Percentiles rank a stretch among this genome's conserved stretches.
phyloP scores from a whole-genome alignment of 2,329 filamentous ascomycete species.

The Shiraia sp. region DNA sequence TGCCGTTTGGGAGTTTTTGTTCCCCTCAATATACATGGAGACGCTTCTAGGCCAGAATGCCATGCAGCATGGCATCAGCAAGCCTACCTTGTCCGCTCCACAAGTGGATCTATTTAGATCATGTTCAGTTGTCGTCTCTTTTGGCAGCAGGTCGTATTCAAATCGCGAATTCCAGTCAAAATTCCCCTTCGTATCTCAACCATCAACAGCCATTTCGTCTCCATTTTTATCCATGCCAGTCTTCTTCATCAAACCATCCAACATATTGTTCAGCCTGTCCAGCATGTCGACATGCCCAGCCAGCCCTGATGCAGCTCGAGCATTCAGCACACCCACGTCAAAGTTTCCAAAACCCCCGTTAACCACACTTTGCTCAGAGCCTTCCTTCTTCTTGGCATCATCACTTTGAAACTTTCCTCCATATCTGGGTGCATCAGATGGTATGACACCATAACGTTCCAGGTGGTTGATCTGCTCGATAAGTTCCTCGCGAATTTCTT shows the following conservation, averaged over 20 bases:
- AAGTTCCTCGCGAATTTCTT: conserved; percentile 44
- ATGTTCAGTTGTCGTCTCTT: not conserved
- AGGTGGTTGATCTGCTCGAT: conserved; percentile 37
- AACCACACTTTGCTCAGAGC: conserved; percentile 36
- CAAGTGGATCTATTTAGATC: too few species aligned
- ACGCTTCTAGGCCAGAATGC: too few species aligned
- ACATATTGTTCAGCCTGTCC: conserved; percentile 61
- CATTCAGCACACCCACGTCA: conserved; percentile 89
- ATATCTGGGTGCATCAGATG: conserved; percentile 27
- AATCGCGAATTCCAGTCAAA: not conserved
- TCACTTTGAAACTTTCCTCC: conserved; percentile 8
- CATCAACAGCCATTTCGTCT: conserved; percentile 25
- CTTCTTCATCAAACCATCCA: conserved; percentile 46
- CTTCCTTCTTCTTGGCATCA: conserved; percentile 12
- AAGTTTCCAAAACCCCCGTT: conserved; percentile 60
- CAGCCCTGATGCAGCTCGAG: conserved; percentile 75
- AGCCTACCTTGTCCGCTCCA: too few species aligned
- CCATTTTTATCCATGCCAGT: conserved; percentile 11
- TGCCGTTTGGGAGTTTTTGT: too few species aligned
- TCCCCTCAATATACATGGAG: too few species aligned
- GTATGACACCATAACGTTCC: conserved; percentile 37
- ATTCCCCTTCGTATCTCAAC: conserved; percentile 9
- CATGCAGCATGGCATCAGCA: too few species aligned
- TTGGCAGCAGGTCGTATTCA: not conserved
- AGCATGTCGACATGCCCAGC: conserved; percentile 85